phyloP scores from a whole-genome alignment of 768 basidiomycete species.

The Leucocoprinus sp. region DNA sequence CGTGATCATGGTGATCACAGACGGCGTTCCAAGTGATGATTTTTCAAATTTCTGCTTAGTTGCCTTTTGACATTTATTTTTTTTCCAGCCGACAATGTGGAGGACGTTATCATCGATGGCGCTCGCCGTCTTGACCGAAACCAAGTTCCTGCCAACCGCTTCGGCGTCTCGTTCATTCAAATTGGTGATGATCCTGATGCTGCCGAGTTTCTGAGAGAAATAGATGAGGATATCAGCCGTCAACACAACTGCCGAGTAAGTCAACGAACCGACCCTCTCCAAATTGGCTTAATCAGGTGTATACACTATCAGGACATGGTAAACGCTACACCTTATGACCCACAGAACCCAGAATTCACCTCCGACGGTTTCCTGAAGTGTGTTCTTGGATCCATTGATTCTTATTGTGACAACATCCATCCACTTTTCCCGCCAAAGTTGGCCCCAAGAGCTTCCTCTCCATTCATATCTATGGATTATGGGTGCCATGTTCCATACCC shows the following conservation, averaged over 20 bases:
- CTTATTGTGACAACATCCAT: not conserved
- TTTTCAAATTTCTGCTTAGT: not conserved
- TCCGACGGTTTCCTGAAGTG: slow-evolving; percentile 8
- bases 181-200: slow-evolving; percentile 10
- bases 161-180: slow-evolving; percentile 9
- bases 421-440: not conserved
- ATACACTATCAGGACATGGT: slow-evolving; percentile 8
- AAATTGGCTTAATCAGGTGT: not conserved
- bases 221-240: slow-evolving; percentile 8
- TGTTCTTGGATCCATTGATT: slow-evolving; percentile 9
- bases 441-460: too few species aligned
- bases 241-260: slow-evolving; percentile 5
- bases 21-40: slow-evolving; percentile 9
- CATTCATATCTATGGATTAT: too few species aligned
- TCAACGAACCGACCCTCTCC: not conserved
- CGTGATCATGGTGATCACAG: slow-evolving; percentile 8
- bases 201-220: slow-evolving; percentile 8
- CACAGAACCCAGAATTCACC: slow-evolving; percentile 1
- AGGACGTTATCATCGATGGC: not conserved
- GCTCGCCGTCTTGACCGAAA: slow-evolving; percentile 9
- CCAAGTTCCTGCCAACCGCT: slow-evolving; percentile 1
- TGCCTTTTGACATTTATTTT: not conserved
- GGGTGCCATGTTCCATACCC: too few species aligned
- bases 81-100: slow-evolving; percentile 5
- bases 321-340: slow-evolving; percentile 6